Conservation (phyloP, 306 rosid genomes). For the Lithocarpus polystachyus region DNA sequence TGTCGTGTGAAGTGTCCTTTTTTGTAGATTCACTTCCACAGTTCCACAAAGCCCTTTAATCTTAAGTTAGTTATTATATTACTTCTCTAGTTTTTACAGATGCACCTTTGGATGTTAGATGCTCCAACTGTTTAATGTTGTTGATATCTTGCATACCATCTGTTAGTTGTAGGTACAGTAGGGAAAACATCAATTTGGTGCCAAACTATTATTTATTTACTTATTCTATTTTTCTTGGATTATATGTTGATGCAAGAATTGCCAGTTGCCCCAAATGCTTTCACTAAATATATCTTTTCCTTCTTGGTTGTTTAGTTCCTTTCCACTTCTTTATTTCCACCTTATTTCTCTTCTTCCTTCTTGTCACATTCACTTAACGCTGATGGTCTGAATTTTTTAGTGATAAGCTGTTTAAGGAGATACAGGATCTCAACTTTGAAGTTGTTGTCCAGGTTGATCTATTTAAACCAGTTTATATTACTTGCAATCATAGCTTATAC, state of each 20-base stretch:
- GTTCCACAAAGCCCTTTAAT: no score
- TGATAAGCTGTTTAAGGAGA: conserved; percentile 99
- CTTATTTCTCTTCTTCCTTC: conserved; percentile 1
- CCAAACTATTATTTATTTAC: background rate
- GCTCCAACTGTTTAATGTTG: background rate
- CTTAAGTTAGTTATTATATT: no score
- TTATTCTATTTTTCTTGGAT: background rate
- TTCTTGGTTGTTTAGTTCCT: conserved; percentile 14
- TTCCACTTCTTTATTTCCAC: background rate
- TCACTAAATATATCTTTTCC: background rate
- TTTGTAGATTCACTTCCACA: no score
- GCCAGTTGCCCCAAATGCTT: background rate
- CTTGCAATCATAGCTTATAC: background rate
- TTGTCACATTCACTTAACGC: conserved; percentile 20
- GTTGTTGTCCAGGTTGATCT: conserved; percentile 95
- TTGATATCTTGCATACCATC: background rate
- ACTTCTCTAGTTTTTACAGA: background rate
- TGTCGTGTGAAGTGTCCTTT: no score
- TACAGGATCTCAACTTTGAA: conserved; percentile 97
- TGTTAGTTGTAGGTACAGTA: background rate
- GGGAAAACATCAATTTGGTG: background rate
- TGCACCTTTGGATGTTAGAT: background rate
- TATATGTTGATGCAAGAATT: background rate
- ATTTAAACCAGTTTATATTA: no score
- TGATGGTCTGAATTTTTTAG: conserved; percentile 38